Percentiles rank a stretch among this genome's conserved stretches.
Evolutionary conservation across 2,329 filamentous ascomycete species (phyloP).

Genomic region (Aaosphaeria pasadenensis): DNA sequence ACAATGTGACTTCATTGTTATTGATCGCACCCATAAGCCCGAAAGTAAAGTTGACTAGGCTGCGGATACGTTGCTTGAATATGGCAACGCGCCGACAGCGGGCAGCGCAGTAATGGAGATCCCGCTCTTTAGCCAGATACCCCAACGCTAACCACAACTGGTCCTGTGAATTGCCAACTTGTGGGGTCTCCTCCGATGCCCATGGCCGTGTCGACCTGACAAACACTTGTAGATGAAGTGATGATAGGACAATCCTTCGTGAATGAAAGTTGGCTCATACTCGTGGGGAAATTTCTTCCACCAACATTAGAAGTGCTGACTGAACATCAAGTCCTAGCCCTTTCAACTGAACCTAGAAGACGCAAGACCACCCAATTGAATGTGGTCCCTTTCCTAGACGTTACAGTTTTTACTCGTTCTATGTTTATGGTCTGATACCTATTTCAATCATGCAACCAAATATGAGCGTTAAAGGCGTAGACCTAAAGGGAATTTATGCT

Average conservation of each 20-base stretch:
- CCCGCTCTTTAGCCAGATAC: conserved; percentile 12
- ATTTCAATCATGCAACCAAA: not conserved
- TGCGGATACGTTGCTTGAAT: too few relatives aligned
- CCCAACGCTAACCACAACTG: conserved; percentile 6
- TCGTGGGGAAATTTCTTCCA: not conserved
- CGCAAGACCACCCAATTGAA: too few relatives aligned
- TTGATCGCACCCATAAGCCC: too few relatives aligned
- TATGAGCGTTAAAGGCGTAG: conserved; percentile 17
- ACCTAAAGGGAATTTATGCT: conserved; percentile 24
- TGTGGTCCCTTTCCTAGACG: too few relatives aligned
- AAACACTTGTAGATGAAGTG: too few relatives aligned
- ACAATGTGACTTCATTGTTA: too few relatives aligned
- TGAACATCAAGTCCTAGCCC: too few relatives aligned
- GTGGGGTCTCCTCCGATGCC: conserved; percentile 17
- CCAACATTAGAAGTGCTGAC: not conserved
- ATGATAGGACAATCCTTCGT: too few relatives aligned
- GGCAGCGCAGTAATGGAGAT: conserved; percentile 26
- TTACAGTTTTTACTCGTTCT: too few relatives aligned
- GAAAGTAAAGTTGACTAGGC: too few relatives aligned
- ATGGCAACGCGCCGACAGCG: conserved; percentile 6
- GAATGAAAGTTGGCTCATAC: too few relatives aligned
- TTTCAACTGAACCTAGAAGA: too few relatives aligned
- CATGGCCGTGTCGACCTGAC: conserved; percentile 9
- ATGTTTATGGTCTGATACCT: not conserved
- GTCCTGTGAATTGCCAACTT: not conserved